Conservation (phyloP, 108 stramenopile species). For the Aurantiochytrium sp. region DNA sequence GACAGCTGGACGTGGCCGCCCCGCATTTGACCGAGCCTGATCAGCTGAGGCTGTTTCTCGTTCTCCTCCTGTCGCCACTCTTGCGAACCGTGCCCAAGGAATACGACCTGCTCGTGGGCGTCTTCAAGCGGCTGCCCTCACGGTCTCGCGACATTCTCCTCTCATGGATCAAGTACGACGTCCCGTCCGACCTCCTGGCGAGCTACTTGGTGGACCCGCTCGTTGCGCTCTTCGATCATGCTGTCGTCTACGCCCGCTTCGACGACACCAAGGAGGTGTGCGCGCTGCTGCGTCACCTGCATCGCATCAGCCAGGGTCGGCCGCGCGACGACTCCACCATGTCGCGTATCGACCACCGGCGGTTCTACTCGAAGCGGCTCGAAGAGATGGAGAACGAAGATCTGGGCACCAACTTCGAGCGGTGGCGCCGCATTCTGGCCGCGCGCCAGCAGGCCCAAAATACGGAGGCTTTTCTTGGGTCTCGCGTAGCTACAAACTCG, state of each 20-base stretch:
- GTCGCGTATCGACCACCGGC: background rate
- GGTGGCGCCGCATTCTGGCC: background rate
- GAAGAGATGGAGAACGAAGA: background rate
- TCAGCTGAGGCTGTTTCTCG: background rate
- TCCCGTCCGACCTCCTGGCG: background rate
- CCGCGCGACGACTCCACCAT: background rate
- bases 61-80: background rate
- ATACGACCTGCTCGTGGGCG: background rate
- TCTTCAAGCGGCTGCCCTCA: background rate
- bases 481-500: background rate
- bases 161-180: constrained; percentile 14
- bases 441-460: background rate
- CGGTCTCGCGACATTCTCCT: background rate
- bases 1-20: background rate
- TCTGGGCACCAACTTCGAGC: background rate
- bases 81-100: background rate
- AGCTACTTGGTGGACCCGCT: background rate
- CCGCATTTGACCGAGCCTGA: background rate
- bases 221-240: background rate
- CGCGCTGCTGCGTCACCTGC: background rate
- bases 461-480: background rate
- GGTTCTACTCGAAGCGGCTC: background rate
- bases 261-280: background rate
- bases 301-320: constrained; percentile 1
- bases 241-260: background rate